Conservation (phyloP, 768 basidiomycete species). For the Lentinula detonsa region DNA sequence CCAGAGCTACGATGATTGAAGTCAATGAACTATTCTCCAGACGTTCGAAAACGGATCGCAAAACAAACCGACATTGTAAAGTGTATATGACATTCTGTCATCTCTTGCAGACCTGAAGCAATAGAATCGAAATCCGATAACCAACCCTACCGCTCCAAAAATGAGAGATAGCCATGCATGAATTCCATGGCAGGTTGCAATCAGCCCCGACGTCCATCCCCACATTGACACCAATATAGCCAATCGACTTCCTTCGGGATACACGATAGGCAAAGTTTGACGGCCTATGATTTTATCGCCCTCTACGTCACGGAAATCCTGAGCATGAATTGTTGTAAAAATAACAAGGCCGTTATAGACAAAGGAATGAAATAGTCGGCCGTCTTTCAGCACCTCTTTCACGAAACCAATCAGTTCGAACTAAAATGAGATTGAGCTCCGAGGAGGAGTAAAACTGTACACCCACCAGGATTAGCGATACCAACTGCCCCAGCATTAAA, state of each 20-base stretch:
- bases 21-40: background rate
- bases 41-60: background rate
- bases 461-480: background rate
- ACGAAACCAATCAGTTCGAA: too few species aligned
- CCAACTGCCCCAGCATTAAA: constrained; percentile 11
- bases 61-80: constrained; percentile 3
- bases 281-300: constrained; percentile 16
- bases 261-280: constrained; percentile 14
- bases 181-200: background rate
- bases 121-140: background rate
- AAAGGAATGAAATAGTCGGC: constrained; percentile 7
- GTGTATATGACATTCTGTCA: constrained; percentile 1
- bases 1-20: constrained; percentile 1
- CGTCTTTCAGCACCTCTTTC: constrained; percentile 6
- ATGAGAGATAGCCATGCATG: background rate
- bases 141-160: constrained; percentile 3
- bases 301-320: constrained; percentile 18
- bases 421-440: too few species aligned
- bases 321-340: constrained; percentile 19
- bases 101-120: background rate
- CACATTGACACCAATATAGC: constrained; percentile 7
- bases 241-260: constrained; percentile 10
- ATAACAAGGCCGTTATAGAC: constrained; percentile 3
- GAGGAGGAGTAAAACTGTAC: background rate
- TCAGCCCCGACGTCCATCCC: constrained; percentile 8